These are phyloP conservation scores for Tetrahymena elliotti DNA, from an alignment of 73 alveolate genomes.

Conservation along the genomic window DNA sequence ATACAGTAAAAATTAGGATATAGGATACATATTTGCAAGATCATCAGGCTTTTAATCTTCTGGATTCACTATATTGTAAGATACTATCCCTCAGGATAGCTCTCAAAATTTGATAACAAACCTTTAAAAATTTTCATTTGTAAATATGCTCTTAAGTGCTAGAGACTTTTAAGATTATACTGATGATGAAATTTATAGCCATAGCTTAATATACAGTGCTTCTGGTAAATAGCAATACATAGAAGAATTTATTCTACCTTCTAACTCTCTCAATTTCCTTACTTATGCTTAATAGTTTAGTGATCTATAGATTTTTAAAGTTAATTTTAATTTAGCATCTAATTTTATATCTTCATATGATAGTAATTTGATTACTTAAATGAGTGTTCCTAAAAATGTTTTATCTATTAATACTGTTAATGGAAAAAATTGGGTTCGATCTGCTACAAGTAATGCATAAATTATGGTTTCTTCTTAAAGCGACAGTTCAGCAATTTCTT, in stretches of 20 bases:
- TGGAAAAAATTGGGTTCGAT: neutral
- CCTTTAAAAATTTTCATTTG: neutral
- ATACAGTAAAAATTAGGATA: neutral
- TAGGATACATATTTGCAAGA: neutral
- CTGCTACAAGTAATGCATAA: neutral
- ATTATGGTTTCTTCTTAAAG: neutral
- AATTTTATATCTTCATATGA: neutral
- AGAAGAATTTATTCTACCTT: neutral
- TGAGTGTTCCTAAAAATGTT: neutral
- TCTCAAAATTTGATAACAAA: neutral
- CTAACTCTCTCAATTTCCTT: neutral
- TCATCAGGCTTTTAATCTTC: neutral
- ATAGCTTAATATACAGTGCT: neutral
- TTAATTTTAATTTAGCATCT: neutral
- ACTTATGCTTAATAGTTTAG: neutral
- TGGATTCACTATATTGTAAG: neutral
- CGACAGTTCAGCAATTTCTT: neutral
- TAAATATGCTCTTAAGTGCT: neutral
- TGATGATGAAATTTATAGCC: neutral
- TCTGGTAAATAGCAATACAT: neutral
- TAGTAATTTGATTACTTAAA: neutral
- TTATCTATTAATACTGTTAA: neutral
- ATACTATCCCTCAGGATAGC: neutral
- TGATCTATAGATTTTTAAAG: neutral
- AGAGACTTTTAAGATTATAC: neutral